Evolutionary conservation across 1,284 basidiomycete species (phyloP).

Genomic region (Coniferiporia sulphurascens): DNA sequence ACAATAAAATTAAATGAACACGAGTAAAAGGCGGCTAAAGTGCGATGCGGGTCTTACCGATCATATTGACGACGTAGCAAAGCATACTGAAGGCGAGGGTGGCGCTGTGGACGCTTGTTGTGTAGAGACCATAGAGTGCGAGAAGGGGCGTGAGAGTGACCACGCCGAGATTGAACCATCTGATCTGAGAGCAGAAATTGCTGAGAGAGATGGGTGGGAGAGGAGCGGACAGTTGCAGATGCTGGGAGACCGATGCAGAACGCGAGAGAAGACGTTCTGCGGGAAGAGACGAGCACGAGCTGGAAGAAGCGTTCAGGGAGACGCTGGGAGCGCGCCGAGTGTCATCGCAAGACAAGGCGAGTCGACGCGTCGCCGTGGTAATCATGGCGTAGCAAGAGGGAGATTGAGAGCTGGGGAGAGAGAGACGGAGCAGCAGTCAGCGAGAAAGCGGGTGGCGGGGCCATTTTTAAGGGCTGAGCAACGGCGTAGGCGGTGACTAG

Average conservation of each 20-base stretch:
- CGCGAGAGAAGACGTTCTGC: not conserved
- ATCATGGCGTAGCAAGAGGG: not conserved
- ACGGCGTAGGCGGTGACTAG: constrained; percentile 2
- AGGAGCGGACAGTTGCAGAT: constrained; percentile 32
- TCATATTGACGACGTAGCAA: constrained; percentile 77
- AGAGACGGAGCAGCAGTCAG: not conserved
- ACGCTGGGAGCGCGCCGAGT: not conserved
- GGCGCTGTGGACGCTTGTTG: constrained; percentile 39
- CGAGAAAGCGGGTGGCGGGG: not conserved
- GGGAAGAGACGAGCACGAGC: not conserved
- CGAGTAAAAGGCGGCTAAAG: constrained; percentile 16
- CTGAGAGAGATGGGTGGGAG: constrained; percentile 42
- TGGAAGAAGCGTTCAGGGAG: not conserved
- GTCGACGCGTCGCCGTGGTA: not conserved
- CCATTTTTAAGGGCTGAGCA: constrained; percentile 9
- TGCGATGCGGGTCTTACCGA: constrained; percentile 37
- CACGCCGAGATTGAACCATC: constrained; percentile 66
- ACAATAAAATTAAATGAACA: constrained; percentile 13
- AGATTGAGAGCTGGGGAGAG: not conserved
- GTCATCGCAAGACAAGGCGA: not conserved
- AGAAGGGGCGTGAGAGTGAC: constrained; percentile 64
- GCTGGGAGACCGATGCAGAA: not conserved
- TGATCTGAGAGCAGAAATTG: constrained; percentile 35
- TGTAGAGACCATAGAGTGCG: constrained; percentile 62
- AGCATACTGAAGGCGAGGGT: constrained; percentile 56